Conservation (phyloP, 2,329 filamentous ascomycete genomes). For the Fusarium tuaranense region DNA sequence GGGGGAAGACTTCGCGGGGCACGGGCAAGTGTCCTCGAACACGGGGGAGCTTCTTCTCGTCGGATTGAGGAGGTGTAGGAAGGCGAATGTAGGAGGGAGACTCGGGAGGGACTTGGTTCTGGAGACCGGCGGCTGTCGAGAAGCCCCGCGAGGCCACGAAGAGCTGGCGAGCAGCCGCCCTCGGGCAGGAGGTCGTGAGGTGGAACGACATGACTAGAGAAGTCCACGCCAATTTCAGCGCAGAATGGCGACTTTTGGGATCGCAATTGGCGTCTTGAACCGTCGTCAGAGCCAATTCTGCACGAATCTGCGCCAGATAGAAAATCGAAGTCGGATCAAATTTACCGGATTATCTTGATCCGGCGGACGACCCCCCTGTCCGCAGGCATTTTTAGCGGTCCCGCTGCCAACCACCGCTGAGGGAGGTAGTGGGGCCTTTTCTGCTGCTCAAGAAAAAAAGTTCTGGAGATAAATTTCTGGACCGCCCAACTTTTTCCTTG, state of each 20-base stretch:
- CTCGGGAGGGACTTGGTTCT: slow-evolving; percentile 79
- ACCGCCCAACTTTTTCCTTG: slow-evolving; percentile 35
- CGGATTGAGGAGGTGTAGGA: slow-evolving; percentile 79
- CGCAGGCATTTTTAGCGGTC: slow-evolving; percentile 20
- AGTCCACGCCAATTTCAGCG: slow-evolving; percentile 18
- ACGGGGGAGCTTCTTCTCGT: slow-evolving; percentile 57
- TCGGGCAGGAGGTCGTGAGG: slow-evolving; percentile 39
- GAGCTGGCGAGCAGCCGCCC: slow-evolving; percentile 44
- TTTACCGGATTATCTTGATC: slow-evolving; percentile 42
- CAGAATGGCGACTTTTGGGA: slow-evolving; percentile 16
- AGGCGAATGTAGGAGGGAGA: slow-evolving; percentile 90
- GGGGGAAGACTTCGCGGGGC: slow-evolving; percentile 82
- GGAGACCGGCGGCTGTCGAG: slow-evolving; percentile 52
- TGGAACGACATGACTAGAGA: slow-evolving; percentile 45
- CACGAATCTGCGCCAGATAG: slow-evolving; percentile 18
- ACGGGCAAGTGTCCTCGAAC: slow-evolving; percentile 86
- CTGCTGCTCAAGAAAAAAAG: slow-evolving; percentile 42
- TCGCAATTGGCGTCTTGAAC: slow-evolving; percentile 36
- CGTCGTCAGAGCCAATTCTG: slow-evolving; percentile 28
- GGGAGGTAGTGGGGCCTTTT: slow-evolving; percentile 40
- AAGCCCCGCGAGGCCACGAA: slow-evolving; percentile 46
- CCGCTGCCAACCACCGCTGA: slow-evolving; percentile 40
- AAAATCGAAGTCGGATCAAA: slow-evolving; percentile 42
- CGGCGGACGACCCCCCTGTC: slow-evolving; percentile 15
- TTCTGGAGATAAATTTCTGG: slow-evolving; percentile 43